Conservation (phyloP, 2,329 filamentous ascomycete species). For the Seiridium unicorne region DNA sequence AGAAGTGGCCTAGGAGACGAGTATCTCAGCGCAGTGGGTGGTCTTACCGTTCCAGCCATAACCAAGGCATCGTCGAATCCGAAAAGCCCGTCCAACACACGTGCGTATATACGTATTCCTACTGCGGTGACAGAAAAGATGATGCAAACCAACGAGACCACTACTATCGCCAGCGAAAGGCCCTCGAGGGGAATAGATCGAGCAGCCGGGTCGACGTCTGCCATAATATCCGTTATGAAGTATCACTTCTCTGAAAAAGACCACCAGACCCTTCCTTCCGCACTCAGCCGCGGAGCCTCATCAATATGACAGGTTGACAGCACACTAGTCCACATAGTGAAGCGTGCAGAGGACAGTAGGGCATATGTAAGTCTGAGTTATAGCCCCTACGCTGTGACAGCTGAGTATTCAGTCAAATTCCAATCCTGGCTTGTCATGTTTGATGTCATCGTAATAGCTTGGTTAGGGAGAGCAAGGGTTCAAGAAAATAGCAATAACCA, state of each 20-base stretch:
- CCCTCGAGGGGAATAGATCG: neutral
- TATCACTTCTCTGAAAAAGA: neutral
- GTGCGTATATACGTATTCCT: neutral
- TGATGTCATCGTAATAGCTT: neutral
- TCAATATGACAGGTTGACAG: neutral
- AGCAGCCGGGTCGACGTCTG: neutral
- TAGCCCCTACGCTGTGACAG: too few relatives aligned
- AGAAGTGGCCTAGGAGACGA: neutral
- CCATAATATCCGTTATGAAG: neutral
- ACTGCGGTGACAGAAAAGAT: neutral
- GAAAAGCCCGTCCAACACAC: neutral
- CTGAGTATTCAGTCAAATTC: too few relatives aligned
- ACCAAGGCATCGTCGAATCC: conserved; percentile 2
- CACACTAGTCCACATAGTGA: too few relatives aligned
- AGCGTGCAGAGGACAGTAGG: too few relatives aligned
- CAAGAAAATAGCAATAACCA: neutral
- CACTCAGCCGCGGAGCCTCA: neutral
- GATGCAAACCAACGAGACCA: neutral
- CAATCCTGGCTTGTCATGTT: neutral
- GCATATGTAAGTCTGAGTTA: too few relatives aligned
- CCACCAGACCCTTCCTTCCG: neutral
- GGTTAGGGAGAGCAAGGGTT: neutral
- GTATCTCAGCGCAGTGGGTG: neutral
- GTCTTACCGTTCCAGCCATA: neutral
- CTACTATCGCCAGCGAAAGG: conserved; percentile 1